Evolutionary conservation across 169 alveolate species (phyloP).

Genomic region (Eimeria brunetti): DNA sequence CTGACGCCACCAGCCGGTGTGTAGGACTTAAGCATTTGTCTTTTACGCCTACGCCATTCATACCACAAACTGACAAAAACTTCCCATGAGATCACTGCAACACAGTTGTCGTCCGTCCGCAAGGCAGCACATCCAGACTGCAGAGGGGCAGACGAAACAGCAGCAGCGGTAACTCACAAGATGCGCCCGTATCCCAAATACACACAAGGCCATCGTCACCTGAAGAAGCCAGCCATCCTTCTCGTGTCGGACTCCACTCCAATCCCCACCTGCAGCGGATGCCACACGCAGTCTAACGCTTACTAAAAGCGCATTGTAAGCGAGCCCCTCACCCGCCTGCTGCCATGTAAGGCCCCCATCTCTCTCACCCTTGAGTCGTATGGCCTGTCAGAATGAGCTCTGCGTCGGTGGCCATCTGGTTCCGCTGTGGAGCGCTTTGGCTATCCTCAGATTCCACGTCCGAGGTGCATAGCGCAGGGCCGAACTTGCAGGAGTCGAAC

Average conservation of each 20-base stretch:
- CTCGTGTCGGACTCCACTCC: constrained; percentile 74
- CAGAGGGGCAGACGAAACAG: neutral
- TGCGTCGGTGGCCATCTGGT: constrained; percentile 72
- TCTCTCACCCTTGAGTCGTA: constrained; percentile 72
- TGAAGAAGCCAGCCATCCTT: constrained; percentile 81
- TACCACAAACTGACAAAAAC: neutral
- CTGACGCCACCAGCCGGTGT: constrained; percentile 62
- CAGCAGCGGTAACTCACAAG: constrained; percentile 25
- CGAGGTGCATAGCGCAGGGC: constrained; percentile 50
- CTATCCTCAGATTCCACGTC: constrained; percentile 29
- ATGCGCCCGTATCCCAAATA: constrained; percentile 75
- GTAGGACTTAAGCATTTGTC: constrained; percentile 31
- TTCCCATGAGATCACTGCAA: neutral
- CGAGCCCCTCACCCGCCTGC: neutral
- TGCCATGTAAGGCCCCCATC: neutral
- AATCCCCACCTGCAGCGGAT: constrained; percentile 80
- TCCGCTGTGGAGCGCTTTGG: constrained; percentile 14
- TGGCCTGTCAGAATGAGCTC: constrained; percentile 71
- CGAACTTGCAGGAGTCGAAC: constrained; percentile 69
- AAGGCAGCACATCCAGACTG: neutral
- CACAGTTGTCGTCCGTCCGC: neutral
- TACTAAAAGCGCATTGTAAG: neutral
- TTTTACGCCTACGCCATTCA: constrained; percentile 4
- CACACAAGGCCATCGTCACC: constrained; percentile 82
- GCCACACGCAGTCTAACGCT: constrained; percentile 82